Percentiles rank a stretch among this genome's conserved stretches.
phyloP scores from a whole-genome alignment of 2,329 filamentous ascomycete genomes.

The Curvularia sp. region DNA sequence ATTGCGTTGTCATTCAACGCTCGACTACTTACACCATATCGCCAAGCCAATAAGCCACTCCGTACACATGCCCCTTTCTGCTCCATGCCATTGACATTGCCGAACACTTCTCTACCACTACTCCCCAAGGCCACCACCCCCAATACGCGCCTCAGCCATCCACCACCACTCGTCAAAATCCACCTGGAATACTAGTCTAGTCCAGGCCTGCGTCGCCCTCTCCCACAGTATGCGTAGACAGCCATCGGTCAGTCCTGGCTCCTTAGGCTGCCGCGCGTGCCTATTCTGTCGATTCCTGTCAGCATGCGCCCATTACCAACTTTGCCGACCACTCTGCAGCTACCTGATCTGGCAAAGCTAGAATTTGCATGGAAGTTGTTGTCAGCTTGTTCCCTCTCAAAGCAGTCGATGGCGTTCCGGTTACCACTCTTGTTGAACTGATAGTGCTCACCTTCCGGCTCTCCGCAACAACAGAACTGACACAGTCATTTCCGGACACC shows the following conservation, averaged over 20 bases:
- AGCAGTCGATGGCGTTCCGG: conserved; percentile 2
- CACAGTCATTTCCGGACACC: neutral
- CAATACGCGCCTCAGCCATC: conserved; percentile 2
- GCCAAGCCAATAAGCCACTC: conserved; percentile 33
- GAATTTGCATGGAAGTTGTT: conserved; percentile 4
- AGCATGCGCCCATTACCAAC: neutral
- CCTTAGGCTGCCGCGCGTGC: no score
- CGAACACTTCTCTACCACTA: conserved; percentile 10
- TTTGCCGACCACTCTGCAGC: neutral
- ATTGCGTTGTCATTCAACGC: conserved; percentile 7
- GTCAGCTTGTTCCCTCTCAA: neutral
- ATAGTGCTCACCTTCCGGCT: conserved; percentile 16
- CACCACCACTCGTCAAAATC: conserved; percentile 4
- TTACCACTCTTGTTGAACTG: neutral
- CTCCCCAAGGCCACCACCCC: conserved; percentile 1
- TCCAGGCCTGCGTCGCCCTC: neutral
- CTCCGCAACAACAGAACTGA: conserved; percentile 7
- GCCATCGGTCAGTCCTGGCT: neutral
- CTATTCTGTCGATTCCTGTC: neutral
- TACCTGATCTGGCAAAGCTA: neutral
- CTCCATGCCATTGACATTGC: conserved; percentile 7
- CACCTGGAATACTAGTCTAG: neutral
- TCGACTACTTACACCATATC: conserved; percentile 8
- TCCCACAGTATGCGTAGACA: neutral
- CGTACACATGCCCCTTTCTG: conserved; percentile 20